Evolutionary conservation across 805 yeast genomes (phyloP).

Genomic region (Metschnikowia lachancei): DNA sequence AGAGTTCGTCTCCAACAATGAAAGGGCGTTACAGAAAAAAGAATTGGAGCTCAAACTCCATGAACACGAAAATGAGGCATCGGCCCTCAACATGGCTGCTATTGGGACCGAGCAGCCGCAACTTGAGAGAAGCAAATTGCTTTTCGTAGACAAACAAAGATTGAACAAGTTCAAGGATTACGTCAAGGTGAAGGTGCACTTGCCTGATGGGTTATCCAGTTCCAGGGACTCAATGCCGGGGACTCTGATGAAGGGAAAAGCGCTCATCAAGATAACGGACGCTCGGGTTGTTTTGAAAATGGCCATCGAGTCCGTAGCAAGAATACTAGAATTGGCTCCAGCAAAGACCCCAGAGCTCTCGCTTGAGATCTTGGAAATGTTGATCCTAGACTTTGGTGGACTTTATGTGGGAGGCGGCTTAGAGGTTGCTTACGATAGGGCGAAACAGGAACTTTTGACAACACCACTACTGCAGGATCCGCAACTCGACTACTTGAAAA

Average conservation of each 20-base stretch:
- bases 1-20: slow-evolving; percentile 41
- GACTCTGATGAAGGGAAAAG: slow-evolving; percentile 17
- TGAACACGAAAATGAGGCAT: slow-evolving; percentile 29
- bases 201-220: slow-evolving; percentile 23
- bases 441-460: slow-evolving; percentile 35
- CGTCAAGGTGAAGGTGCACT: slow-evolving; percentile 52
- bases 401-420: slow-evolving; percentile 72
- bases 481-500: slow-evolving; percentile 47
- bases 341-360: slow-evolving; percentile 59
- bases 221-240: slow-evolving; percentile 11
- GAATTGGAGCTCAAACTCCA: slow-evolving; percentile 36
- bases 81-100: slow-evolving; percentile 21
- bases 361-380: slow-evolving; percentile 61
- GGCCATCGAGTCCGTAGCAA: slow-evolving; percentile 69
- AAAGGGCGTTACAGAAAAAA: slow-evolving; percentile 34
- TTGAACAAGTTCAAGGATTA: slow-evolving; percentile 54
- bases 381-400: slow-evolving; percentile 68
- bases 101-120: slow-evolving; percentile 15
- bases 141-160: slow-evolving; percentile 41
- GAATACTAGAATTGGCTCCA: slow-evolving; percentile 73
- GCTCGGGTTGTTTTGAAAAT: slow-evolving; percentile 67
- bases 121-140: slow-evolving; percentile 30
- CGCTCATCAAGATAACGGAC: slow-evolving; percentile 38
- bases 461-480: slow-evolving; percentile 27
- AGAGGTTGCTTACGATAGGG: slow-evolving; percentile 59